Evolutionary conservation across 2,329 filamentous ascomycete genomes (phyloP), one percentile per base, ranked within the genome.

Genomic region (Phyllosticta ampelicida): DNA sequence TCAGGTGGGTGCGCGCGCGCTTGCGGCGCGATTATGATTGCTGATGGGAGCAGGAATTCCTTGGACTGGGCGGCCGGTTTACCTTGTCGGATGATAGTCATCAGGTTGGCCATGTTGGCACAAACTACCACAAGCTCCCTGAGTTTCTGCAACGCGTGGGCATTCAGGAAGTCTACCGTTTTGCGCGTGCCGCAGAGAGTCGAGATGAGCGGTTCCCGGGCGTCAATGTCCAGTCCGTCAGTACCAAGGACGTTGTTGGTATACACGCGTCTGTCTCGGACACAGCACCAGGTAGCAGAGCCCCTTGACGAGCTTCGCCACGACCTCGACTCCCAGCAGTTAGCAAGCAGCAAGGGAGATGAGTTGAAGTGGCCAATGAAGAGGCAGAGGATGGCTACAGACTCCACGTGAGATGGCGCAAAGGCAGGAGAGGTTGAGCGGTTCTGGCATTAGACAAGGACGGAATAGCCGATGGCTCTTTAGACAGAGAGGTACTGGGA

Each of bases 51-150:
- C 54, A 88, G 86, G 82, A 83, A 69, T 95, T 90, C 76, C 68
- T 90, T 56, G 73, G 73, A 8, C 78, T 89, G 65, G 86, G 86
- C 21, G 91, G 94, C 21, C 82, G 81, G 61, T 95, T 97, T 72
- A 95, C 90, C 56, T 80, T 99, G 65, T 96, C 89, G 6, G 94
- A 99, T 71, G 94, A 99, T 73, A 96, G 90, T 70, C 94, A 99
- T 75, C 89, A 89, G 48, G 81, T 90, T 60, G 86, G 82, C 1
- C 92, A 99, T 69, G 80, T 99, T 5, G 90, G 85, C n/a, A 85
- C 89, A 54, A 92, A 95, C 69, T 97, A 94, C 74, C 68, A 71
- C 51, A 81, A 81, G 48, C 83, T 87, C 5, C 73, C 95, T 60
- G 77, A 81, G 0, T 96, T 88, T 70, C 75, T 95, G 58, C 79